Conservation (phyloP, 164 flowering plant genomes). For the Taxillus chinensis region DNA sequence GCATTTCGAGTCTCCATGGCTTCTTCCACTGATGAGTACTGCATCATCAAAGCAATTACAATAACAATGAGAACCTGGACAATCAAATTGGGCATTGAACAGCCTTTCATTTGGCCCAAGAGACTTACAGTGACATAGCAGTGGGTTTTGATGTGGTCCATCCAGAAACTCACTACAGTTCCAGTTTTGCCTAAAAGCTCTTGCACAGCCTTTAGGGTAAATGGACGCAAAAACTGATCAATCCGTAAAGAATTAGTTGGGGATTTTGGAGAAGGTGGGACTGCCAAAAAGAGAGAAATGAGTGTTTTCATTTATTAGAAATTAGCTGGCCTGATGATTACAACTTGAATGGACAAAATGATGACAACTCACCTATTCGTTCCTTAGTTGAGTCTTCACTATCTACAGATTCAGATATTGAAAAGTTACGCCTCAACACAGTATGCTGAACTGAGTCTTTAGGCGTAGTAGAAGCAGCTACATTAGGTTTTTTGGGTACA, state of each 20-base stretch:
- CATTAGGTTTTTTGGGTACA: not conserved
- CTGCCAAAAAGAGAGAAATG: slow-evolving; percentile 24
- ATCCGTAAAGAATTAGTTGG: slow-evolving; percentile 77
- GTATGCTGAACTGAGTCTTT: not conserved
- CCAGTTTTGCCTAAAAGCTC: slow-evolving; percentile 91
- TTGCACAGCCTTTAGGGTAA: slow-evolving; percentile 90
- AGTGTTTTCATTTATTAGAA: not conserved
- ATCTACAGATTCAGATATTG: not conserved
- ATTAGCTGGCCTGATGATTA: not conserved
- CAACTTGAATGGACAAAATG: not conserved
- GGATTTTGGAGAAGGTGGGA: slow-evolving; percentile 65
- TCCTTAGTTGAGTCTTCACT: slow-evolving; percentile 18
- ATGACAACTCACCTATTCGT: slow-evolving; percentile 60
- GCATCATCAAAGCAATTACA: slow-evolving; percentile 16
- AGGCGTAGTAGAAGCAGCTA: slow-evolving; percentile 5
- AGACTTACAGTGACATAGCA: slow-evolving; percentile 79
- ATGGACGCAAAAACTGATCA: slow-evolving; percentile 87
- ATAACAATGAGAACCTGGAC: not conserved
- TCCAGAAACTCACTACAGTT: slow-evolving; percentile 72
- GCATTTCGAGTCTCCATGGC: slow-evolving; percentile 82
- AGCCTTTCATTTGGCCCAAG: no score
- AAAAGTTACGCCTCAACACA: not conserved
- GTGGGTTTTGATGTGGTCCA: slow-evolving; percentile 98
- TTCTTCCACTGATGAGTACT: slow-evolving; percentile 87
- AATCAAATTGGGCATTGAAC: not conserved